Conservation (phyloP, 2,329 filamentous ascomycete species). For the Sporothrix sp. region DNA sequence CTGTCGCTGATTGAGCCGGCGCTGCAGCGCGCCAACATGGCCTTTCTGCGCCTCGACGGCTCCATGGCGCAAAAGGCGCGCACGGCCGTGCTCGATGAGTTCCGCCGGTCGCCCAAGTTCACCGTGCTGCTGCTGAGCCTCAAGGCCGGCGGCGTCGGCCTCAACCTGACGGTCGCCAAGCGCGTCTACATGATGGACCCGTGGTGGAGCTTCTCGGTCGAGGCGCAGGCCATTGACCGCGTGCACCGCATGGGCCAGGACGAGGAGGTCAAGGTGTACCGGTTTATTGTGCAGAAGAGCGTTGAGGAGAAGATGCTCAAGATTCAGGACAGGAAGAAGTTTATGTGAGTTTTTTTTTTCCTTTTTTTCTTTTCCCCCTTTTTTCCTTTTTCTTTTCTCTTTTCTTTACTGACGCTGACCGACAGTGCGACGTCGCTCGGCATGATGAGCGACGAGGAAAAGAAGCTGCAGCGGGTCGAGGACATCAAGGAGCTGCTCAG, state of each 20-base stretch:
- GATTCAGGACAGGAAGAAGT: constrained; percentile 93
- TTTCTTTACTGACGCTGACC: no score
- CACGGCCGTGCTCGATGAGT: constrained; percentile 66
- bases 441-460: constrained; percentile 92
- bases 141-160: constrained; percentile 81
- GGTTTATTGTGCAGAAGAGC: constrained; percentile 82
- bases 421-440: constrained; percentile 84
- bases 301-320: constrained; percentile 93
- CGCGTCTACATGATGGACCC: constrained; percentile 99
- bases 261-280: constrained; percentile 70
- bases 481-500: constrained; percentile 88
- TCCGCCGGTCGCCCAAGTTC: constrained; percentile 52
- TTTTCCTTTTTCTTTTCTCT: no score
- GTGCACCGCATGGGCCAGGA: constrained; percentile 96
- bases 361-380: no score
- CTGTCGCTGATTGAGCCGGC: constrained; percentile 82
- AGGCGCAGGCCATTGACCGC: constrained; percentile 94
- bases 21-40: constrained; percentile 60
- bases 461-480: constrained; percentile 79
- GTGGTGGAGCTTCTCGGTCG: constrained; percentile 97
- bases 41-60: constrained; percentile 81
- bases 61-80: constrained; percentile 79
- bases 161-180: constrained; percentile 83
- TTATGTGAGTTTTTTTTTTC: constrained; percentile 56
- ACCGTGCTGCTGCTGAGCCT: constrained; percentile 74